A percentile compares a stretch with the other conserved stretches of the same genome.
Conservation (phyloP, 768 basidiomycete genomes). For the Tylopilus rubrobrunneus region DNA sequence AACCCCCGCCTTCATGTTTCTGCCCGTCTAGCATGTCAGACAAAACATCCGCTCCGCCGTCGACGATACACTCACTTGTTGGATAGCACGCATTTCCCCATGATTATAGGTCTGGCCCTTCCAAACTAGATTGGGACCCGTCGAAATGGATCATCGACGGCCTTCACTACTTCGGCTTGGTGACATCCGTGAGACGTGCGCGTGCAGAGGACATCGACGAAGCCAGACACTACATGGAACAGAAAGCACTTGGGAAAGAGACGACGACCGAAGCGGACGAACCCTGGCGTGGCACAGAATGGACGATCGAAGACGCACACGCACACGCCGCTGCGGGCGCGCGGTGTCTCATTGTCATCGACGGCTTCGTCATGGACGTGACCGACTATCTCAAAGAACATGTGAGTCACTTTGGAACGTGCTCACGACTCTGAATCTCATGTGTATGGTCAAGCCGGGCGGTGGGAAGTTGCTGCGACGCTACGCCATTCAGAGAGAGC, state of each 20-base stretch:
- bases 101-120: slow-evolving; percentile 12
- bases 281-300: slow-evolving; percentile 3
- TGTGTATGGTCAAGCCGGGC: not conserved
- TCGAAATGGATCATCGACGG: slow-evolving; percentile 12
- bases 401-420: not conserved
- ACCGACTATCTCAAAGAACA: slow-evolving; percentile 6
- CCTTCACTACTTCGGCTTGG: slow-evolving; percentile 5
- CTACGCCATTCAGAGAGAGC: not conserved
- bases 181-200: slow-evolving; percentile 6
- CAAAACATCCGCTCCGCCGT: not conserved
- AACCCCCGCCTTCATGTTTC: not conserved
- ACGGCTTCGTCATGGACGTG: slow-evolving; percentile 7
- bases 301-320: slow-evolving; percentile 1
- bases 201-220: slow-evolving; percentile 7
- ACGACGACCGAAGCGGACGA: not conserved
- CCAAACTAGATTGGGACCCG: slow-evolving; percentile 10
- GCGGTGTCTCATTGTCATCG: slow-evolving; percentile 5
- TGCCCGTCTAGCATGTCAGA: slow-evolving; percentile 9
- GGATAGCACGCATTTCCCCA: slow-evolving; percentile 12
- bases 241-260: not conserved
- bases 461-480: slow-evolving; percentile 1
- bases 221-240: slow-evolving; percentile 4
- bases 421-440: not conserved
- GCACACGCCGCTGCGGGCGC: not conserved
- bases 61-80: slow-evolving; percentile 1